Conservation (phyloP, 1,284 basidiomycete genomes). For the Kwoniella shivajii region DNA sequence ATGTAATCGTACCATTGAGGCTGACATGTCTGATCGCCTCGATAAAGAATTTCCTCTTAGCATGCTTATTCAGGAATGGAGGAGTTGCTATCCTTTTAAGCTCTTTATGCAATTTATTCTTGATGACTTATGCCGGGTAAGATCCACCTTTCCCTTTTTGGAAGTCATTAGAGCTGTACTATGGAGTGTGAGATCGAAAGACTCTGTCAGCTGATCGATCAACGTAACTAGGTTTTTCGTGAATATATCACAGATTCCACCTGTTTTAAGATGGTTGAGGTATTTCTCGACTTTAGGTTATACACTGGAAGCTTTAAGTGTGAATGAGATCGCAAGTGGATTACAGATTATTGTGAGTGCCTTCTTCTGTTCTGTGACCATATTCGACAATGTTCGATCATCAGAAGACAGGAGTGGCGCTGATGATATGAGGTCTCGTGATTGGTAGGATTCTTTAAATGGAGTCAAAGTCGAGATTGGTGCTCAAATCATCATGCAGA, state of each 20-base stretch:
- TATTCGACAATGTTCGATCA: too few relatives aligned
- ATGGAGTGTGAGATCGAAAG: too few relatives aligned
- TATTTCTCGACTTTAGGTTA: slow-evolving; percentile 61
- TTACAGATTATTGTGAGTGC: slow-evolving; percentile 64
- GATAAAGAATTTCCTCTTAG: slow-evolving; percentile 79
- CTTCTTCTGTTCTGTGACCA: not conserved
- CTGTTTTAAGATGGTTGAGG: slow-evolving; percentile 81
- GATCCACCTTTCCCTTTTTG: too few relatives aligned
- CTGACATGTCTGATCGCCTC: too few relatives aligned
- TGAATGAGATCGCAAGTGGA: slow-evolving; percentile 85
- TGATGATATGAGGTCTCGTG: too few relatives aligned
- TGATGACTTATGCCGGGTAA: slow-evolving; percentile 73
- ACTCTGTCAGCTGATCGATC: too few relatives aligned
- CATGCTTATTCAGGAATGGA: slow-evolving; percentile 75
- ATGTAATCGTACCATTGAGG: not conserved
- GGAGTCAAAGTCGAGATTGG: slow-evolving; percentile 79
- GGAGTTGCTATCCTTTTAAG: slow-evolving; percentile 83
- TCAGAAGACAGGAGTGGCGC: too few relatives aligned
- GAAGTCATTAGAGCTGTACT: too few relatives aligned
- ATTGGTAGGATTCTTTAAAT: slow-evolving; percentile 64
- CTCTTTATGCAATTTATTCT: slow-evolving; percentile 71
- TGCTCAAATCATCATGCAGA: slow-evolving; percentile 74
- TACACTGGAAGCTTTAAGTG: slow-evolving; percentile 75
- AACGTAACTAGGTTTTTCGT: slow-evolving; percentile 71
- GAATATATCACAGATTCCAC: slow-evolving; percentile 74